Evolutionary conservation across 2,329 filamentous ascomycete species (phyloP).

Genomic region (Pestalotiopsis sp.): DNA sequence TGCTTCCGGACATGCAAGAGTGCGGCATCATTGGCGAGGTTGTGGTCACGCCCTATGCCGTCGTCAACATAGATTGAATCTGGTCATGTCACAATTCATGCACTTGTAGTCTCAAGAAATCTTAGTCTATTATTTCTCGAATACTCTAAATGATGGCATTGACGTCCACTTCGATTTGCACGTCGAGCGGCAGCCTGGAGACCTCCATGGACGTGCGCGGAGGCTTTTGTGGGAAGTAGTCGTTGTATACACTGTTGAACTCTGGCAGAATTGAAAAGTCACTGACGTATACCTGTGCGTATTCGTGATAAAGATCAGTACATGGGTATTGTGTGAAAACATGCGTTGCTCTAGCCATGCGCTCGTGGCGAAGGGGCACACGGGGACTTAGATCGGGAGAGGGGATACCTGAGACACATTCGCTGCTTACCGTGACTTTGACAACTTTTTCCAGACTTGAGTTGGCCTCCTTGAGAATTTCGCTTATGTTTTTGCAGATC

Average conservation of each 20-base stretch:
- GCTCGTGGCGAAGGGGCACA: too few species aligned
- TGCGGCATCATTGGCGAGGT: constrained; percentile 1
- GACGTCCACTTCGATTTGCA: not conserved
- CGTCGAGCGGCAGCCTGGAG: not conserved
- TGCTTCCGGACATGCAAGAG: not conserved
- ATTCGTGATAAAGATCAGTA: not conserved
- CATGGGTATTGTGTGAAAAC: not conserved
- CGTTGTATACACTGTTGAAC: constrained; percentile 2
- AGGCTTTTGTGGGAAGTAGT: constrained; percentile 4
- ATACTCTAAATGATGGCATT: not conserved
- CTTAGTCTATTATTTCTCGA: too few species aligned
- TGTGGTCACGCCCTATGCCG: not conserved
- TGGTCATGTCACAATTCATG: not conserved
- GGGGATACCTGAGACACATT: not conserved
- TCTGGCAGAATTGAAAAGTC: not conserved
- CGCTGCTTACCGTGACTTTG: not conserved
- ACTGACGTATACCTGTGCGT: not conserved
- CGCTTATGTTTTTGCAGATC: not conserved
- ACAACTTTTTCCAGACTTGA: not conserved
- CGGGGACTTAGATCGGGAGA: not conserved
- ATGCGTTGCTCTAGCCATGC: not conserved
- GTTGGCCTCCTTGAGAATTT: not conserved
- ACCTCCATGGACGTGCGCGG: constrained; percentile 3
- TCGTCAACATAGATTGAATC: not conserved
- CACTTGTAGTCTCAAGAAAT: too few species aligned